Evolutionary conservation across 2,329 filamentous ascomycete species (phyloP).

Genomic region (Sarocladium brachiariae): DNA sequence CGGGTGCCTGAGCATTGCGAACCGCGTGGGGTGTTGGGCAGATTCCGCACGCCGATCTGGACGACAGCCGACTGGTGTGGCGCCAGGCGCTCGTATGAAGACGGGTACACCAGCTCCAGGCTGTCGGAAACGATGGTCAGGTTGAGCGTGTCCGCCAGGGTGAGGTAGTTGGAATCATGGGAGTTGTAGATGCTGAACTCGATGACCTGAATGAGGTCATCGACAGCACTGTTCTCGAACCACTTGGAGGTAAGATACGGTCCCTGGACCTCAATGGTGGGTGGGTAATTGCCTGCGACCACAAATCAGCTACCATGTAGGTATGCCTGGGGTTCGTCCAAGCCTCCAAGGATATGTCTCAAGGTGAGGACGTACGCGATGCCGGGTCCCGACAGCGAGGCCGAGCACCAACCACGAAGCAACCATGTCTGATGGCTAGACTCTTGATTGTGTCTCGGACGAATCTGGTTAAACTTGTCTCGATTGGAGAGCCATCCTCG

Average conservation of each 20-base stretch:
- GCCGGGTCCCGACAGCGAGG: too few species aligned
- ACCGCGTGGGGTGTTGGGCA: conserved; percentile 7
- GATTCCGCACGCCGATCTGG: conserved; percentile 12
- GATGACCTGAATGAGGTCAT: conserved; percentile 10
- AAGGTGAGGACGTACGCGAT: too few species aligned
- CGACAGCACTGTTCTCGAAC: neutral
- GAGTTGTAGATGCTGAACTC: conserved; percentile 12
- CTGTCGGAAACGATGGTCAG: conserved; percentile 5
- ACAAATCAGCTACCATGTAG: too few species aligned
- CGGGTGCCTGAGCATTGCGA: conserved; percentile 4
- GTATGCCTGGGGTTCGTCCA: too few species aligned
- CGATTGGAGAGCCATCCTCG: too few species aligned
- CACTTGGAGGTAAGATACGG: conserved; percentile 9
- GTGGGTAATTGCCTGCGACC: neutral
- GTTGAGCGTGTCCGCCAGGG: conserved; percentile 3
- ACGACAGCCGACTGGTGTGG: conserved; percentile 10
- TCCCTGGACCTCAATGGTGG: too few species aligned
- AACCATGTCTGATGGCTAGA: too few species aligned
- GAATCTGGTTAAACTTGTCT: too few species aligned
- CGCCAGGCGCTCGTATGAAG: conserved; percentile 11
- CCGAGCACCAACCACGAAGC: too few species aligned
- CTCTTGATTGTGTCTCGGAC: too few species aligned
- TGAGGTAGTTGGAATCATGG: conserved; percentile 5
- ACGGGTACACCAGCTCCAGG: conserved; percentile 6
- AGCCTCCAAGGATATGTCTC: too few species aligned